phyloP scores from a whole-genome alignment of 257 asterid species.

The Solanum peruvianum region DNA sequence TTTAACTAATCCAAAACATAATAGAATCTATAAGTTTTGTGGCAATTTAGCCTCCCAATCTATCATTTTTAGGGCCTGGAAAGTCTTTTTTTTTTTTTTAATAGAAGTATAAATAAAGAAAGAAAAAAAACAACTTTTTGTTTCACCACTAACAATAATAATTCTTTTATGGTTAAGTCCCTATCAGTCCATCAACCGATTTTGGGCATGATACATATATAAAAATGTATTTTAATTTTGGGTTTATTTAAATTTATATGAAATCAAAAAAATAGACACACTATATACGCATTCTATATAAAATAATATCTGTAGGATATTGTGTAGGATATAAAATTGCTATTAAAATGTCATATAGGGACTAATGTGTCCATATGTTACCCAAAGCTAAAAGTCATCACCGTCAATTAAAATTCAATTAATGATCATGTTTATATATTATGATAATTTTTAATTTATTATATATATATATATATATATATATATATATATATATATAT shows the following conservation, averaged over 20 bases:
- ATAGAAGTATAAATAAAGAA: background rate
- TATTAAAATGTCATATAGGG: no score
- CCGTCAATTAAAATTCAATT: no score
- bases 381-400: no score
- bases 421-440: no score
- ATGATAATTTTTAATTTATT: no score
- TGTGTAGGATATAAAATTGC: no score
- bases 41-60: background rate
- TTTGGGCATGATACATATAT: background rate
- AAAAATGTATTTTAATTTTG: accelerated
- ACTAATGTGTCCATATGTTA: no score
- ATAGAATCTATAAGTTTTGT: background rate
- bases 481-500: no score
- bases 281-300: accelerated
- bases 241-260: no score
- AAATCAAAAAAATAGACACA: accelerated
- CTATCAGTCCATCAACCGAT: background rate
- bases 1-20: background rate
- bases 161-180: background rate
- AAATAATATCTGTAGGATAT: no score
- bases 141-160: background rate
- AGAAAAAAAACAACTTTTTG: background rate
- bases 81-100: background rate
- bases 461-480: no score
- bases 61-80: background rate